Evolutionary conservation across 2,329 filamentous ascomycete genomes (phyloP).

Genomic region (Cladosporium sp.): DNA sequence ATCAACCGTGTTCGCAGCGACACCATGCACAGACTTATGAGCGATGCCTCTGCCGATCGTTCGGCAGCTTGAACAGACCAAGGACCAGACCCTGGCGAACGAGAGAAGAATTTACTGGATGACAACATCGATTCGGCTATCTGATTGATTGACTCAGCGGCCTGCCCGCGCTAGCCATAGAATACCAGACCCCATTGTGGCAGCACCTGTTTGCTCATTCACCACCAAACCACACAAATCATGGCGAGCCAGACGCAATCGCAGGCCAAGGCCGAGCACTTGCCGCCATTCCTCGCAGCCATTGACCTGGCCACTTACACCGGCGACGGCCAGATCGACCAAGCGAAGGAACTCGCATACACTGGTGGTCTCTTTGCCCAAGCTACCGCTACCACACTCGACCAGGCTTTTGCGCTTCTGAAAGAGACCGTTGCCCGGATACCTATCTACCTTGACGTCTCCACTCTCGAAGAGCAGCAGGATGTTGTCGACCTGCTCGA

Average conservation of each 20-base stretch:
- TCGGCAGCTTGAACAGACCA: no score
- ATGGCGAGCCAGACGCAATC: not conserved
- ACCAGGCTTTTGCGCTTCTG: constrained; percentile 50
- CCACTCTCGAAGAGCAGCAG: constrained; percentile 61
- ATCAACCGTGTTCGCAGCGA: no score
- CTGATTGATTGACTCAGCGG: not conserved
- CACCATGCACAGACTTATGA: no score
- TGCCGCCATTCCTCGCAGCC: constrained; percentile 44
- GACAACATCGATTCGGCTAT: not conserved
- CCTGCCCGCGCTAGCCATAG: not conserved
- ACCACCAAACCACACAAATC: not conserved
- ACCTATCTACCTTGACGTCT: constrained; percentile 71
- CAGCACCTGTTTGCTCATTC: no score
- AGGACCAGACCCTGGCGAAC: not conserved
- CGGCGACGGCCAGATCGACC: constrained; percentile 44
- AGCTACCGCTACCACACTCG: constrained; percentile 42
- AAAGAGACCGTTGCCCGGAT: constrained; percentile 53
- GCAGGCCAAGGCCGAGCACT: constrained; percentile 18
- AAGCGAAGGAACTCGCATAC: constrained; percentile 47
- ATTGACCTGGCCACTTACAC: constrained; percentile 41
- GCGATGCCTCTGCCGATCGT: no score
- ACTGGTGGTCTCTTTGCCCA: constrained; percentile 55
- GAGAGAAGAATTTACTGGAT: not conserved
- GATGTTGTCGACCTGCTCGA: constrained; percentile 79
- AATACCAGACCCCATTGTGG: no score